These are phyloP conservation scores for Cardamine chenopodiifolia DNA, from an alignment of 345 rosid species.

Conservation along the genomic window DNA sequence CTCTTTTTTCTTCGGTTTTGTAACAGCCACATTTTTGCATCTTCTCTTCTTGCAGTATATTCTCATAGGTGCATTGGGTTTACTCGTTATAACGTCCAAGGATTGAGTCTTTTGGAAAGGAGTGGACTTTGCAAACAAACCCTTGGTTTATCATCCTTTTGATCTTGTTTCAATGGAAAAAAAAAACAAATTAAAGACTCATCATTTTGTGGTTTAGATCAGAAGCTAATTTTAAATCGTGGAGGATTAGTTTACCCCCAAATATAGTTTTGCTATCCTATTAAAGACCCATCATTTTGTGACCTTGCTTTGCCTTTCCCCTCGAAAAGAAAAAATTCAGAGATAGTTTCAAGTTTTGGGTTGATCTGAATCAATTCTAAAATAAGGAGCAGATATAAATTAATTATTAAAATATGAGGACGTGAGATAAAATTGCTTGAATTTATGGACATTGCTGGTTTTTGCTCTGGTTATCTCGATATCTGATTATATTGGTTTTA, in stretches of 20 bases:
- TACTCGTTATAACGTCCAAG: constrained; percentile 86
- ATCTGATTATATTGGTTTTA: background rate
- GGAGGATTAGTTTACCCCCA: constrained; percentile 5
- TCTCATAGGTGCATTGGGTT: constrained; percentile 81
- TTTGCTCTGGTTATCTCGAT: background rate
- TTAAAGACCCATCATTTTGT: background rate
- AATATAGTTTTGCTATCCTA: background rate
- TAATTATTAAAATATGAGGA: background rate
- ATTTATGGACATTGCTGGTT: background rate
- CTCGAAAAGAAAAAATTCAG: background rate
- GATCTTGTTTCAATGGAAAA: constrained; percentile 10
- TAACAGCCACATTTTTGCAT: background rate
- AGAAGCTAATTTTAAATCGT: constrained; percentile 32
- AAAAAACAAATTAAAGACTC: constrained; percentile 13
- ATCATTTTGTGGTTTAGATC: constrained; percentile 35
- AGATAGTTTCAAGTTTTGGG: background rate
- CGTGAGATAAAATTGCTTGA: background rate
- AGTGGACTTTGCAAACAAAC: constrained; percentile 20
- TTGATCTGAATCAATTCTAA: background rate
- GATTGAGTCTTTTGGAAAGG: constrained; percentile 50
- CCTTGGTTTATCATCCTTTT: background rate
- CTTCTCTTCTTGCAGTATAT: constrained; percentile 61
- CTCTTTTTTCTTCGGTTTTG: background rate
- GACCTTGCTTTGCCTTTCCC: background rate
- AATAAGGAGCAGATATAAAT: background rate